Percentiles rank a stretch among this genome's conserved stretches.
These are phyloP conservation scores for Talaromyces sp. DNA, from an alignment of 2,329 filamentous ascomycete species.

Conservation along the genomic window DNA sequence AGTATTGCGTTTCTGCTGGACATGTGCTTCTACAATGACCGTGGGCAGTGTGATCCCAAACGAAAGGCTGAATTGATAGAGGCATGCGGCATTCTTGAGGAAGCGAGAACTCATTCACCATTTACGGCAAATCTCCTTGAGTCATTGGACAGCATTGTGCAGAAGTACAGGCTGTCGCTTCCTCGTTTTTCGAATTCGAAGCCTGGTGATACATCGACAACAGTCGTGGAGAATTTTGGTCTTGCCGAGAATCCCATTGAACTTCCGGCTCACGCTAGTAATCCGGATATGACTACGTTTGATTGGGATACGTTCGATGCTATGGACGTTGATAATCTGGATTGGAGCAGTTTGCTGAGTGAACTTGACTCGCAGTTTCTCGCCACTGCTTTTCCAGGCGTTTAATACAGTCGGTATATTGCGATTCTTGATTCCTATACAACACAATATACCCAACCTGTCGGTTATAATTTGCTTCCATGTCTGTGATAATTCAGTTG, in stretches of 20 bases:
- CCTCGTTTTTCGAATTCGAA: background rate
- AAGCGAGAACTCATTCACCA: constrained; percentile 28
- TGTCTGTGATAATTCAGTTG: too few species aligned
- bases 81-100: constrained; percentile 34
- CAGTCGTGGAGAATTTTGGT: background rate
- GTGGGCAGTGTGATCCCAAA: constrained; percentile 26
- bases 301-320: constrained; percentile 25
- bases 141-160: constrained; percentile 30
- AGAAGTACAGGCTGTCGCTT: constrained; percentile 21
- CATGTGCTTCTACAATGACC: constrained; percentile 31
- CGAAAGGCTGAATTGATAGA: constrained; percentile 30
- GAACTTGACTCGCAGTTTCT: constrained; percentile 21
- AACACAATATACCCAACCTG: too few species aligned
- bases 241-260: background rate
- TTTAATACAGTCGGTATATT: too few species aligned
- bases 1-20: constrained; percentile 40
- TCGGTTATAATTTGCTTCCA: too few species aligned
- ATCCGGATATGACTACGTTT: constrained; percentile 20
- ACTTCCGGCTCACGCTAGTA: background rate
- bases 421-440: too few species aligned
- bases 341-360: constrained; percentile 22
- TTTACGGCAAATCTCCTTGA: constrained; percentile 31
- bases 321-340: constrained; percentile 19
- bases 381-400: background rate
- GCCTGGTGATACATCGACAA: background rate